Conservation (phyloP, 805 yeast species). For the Tanozyma kutaoensis region DNA sequence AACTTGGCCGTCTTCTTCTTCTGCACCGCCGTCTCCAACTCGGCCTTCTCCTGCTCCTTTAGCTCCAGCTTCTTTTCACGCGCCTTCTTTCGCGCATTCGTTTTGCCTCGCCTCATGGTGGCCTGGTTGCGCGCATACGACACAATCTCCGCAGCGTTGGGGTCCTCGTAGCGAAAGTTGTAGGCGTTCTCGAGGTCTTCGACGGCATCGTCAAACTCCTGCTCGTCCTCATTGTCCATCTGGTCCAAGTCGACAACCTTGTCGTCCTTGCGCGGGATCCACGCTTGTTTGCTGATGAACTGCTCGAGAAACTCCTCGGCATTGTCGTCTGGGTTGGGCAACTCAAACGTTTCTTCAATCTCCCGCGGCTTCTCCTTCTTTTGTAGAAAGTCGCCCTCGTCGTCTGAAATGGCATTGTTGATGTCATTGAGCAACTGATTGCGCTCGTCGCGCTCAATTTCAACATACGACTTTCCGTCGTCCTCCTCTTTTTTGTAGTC, state of each 20-base stretch:
- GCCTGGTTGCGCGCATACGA: constrained; percentile 93
- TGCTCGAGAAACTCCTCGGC: constrained; percentile 61
- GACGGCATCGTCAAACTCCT: constrained; percentile 83
- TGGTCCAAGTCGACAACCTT: constrained; percentile 38
- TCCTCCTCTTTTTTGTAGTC: constrained; percentile 42
- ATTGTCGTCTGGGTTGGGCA: constrained; percentile 50
- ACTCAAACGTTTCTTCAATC: constrained; percentile 2
- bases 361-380: constrained; percentile 31
- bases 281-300: constrained; percentile 66
- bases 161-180: constrained; percentile 91
- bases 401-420: constrained; percentile 48
- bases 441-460: constrained; percentile 67
- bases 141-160: constrained; percentile 78
- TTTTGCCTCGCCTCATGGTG: constrained; percentile 71
- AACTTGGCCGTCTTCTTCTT: constrained; percentile 67
- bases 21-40: constrained; percentile 46
- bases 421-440: constrained; percentile 65
- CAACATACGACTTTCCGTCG: constrained; percentile 35
- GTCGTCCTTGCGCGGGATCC: constrained; percentile 72
- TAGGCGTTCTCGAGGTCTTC: constrained; percentile 87
- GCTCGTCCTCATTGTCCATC: constrained; percentile 49
- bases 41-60: constrained; percentile 35
- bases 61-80: constrained; percentile 58
- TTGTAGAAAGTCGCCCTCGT: constrained; percentile 38
- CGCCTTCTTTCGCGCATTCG: constrained; percentile 65